Percentiles rank a stretch among this genome's conserved stretches.
These are phyloP conservation scores for Cenchrus americanus DNA, from an alignment of 176 grass and related monocot genomes.

Conservation along the genomic window DNA sequence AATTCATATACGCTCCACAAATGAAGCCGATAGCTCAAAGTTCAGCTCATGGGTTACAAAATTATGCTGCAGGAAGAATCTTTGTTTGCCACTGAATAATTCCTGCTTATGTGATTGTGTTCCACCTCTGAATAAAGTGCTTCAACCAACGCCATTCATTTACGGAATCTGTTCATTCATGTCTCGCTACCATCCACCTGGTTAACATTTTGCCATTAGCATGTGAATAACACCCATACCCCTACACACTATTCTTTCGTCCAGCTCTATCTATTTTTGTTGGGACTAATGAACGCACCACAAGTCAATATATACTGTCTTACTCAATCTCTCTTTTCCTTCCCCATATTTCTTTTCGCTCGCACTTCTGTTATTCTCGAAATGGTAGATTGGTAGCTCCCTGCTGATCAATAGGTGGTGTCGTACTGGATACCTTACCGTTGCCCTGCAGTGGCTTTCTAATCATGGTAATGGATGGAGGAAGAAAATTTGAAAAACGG, in stretches of 20 bases:
- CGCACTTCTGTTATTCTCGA: background rate
- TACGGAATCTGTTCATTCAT: background rate
- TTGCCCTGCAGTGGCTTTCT: background rate
- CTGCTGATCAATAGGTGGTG: background rate
- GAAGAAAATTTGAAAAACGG: background rate
- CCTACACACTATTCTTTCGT: background rate
- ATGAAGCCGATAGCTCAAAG: background rate
- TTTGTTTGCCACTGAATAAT: too few relatives aligned
- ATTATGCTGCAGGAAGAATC: too few relatives aligned
- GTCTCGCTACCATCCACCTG: background rate
- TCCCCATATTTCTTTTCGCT: background rate
- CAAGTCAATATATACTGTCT: background rate
- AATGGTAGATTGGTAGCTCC: background rate
- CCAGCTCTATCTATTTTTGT: background rate
- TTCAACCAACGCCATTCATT: background rate
- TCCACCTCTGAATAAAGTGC: background rate
- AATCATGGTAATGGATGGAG: background rate
- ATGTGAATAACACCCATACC: background rate
- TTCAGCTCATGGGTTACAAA: background rate
- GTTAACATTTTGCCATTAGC: background rate
- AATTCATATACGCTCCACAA: background rate
- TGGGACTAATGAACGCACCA: background rate
- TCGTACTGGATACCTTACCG: background rate
- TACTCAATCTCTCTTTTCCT: background rate
- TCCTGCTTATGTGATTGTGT: background rate